These are phyloP conservation scores for Mycogone perniciosa DNA, from an alignment of 2,329 filamentous ascomycete genomes.

Conservation along the genomic window DNA sequence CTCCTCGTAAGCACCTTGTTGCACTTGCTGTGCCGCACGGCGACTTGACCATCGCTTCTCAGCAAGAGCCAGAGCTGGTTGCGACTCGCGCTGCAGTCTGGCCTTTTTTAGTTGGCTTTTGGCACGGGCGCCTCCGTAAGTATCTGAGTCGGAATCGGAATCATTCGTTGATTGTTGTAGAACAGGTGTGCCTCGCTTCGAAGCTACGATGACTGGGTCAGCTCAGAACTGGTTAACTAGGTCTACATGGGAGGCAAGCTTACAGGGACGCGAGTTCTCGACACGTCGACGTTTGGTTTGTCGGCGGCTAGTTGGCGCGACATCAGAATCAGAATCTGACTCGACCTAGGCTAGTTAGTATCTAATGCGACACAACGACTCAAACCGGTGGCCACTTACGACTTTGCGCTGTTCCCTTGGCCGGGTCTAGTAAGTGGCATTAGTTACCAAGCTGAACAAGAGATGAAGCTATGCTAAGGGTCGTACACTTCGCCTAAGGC, in stretches of 20 bases:
- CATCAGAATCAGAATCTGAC: conserved; percentile 65
- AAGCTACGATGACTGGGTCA: conserved; percentile 36
- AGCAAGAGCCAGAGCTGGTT: conserved; percentile 58
- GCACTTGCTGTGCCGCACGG: conserved; percentile 70
- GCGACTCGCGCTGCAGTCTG: conserved; percentile 63
- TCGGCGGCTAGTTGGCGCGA: conserved; percentile 49
- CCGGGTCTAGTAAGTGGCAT: conserved; percentile 39
- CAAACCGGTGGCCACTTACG: conserved; percentile 33
- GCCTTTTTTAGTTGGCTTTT: conserved; percentile 69
- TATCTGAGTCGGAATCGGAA: conserved; percentile 67
- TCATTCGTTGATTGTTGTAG: conserved; percentile 50
- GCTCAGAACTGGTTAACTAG: neutral
- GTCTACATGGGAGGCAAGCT: conserved; percentile 21
- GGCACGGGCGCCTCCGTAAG: conserved; percentile 70
- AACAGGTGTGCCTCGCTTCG: conserved; percentile 53
- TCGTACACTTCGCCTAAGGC: conserved; percentile 83
- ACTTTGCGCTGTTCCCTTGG: conserved; percentile 52
- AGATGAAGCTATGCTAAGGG: conserved; percentile 16
- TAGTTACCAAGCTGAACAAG: conserved; percentile 25
- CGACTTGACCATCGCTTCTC: conserved; percentile 91
- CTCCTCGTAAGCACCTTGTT: conserved; percentile 58
- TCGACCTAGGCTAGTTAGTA: conserved; percentile 33
- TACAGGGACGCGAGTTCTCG: conserved; percentile 58
- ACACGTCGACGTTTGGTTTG: conserved; percentile 63
- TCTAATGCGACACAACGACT: conserved; percentile 7